Evolutionary conservation across 2,329 filamentous ascomycete genomes (phyloP), one percentile per base, ranked within the genome.

Genomic region (Amesomyces nigricolor): DNA sequence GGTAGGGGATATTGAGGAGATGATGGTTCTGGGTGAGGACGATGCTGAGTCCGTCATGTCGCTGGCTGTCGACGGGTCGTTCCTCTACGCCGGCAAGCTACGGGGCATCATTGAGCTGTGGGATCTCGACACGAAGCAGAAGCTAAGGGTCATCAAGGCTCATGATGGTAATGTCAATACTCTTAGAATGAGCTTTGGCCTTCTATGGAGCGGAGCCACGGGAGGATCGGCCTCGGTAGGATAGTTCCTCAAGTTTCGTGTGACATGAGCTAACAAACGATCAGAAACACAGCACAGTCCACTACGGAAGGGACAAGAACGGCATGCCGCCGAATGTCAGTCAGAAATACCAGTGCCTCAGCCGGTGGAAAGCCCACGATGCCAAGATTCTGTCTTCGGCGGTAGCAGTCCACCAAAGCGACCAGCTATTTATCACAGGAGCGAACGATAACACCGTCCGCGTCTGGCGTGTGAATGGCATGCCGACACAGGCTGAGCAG

Each of bases 111-210:
- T 99, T 57, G 92, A 97, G 68, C 82, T 99, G 10, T 99, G 95
- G 92, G 95, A 99, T 68, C 78, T 99, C 13, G 92, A 97, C 67
- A 97, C 94, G 0, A 85, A 87, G 52, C 94, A 99, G 71, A 85
- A 94, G 47, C 79, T 99, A 44, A 81, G 94, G 55, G 91, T 89
- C 16, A 87, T 99, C 66, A 91, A 88, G 66, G 84, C 87, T 0
- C 87, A 91, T 63, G 82, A 82, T 35, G 86, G 85, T 43, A 90
- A 97, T 68, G 82, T 97, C 47, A 90, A 95, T 77, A 87, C 90
- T 0, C 76, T 97, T 43, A 87, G 90, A 61, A 87, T 96, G 70
- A 87, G 88, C 22, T 90, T 89, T 72, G 90, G 91, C 0, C 86
- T 87, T 59, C 77, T 96, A 7, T 94, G 94, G 74, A 92, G 88